Percentiles rank a stretch among this genome's conserved stretches.
phyloP scores from a whole-genome alignment of 1,139 yeast species.

The Meyerozyma guilliermondii region DNA sequence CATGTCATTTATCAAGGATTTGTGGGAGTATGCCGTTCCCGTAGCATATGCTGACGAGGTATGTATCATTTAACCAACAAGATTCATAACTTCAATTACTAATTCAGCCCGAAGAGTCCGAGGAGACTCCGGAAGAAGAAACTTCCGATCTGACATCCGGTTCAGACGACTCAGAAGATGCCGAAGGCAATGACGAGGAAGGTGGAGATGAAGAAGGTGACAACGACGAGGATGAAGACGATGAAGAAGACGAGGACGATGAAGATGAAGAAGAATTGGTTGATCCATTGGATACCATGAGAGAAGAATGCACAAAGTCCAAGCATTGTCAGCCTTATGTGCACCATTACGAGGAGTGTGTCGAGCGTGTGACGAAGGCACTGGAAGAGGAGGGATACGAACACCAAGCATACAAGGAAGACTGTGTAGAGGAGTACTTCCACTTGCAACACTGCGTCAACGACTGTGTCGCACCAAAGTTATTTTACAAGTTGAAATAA shows the following conservation, averaged over 20 bases:
- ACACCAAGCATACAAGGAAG: constrained; percentile 81
- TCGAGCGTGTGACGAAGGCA: constrained; percentile 87
- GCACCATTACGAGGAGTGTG: constrained; percentile 94
- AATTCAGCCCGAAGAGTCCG: constrained; percentile 22
- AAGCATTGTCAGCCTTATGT: constrained; percentile 67
- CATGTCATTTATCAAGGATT: constrained; percentile 64
- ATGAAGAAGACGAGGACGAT: constrained; percentile 66
- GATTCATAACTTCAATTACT: constrained; percentile 7
- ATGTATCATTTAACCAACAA: constrained; percentile 13
- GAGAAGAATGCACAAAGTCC: constrained; percentile 63
- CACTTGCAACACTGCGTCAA: constrained; percentile 92
- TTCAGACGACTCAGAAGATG: constrained; percentile 16
- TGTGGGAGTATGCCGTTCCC: constrained; percentile 79
- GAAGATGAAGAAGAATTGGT: constrained; percentile 72
- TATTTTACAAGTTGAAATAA: constrained; percentile 82
- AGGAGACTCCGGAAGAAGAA: constrained; percentile 16
- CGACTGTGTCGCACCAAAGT: constrained; percentile 88
- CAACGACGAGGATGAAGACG: constrained; percentile 58
- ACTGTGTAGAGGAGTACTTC: constrained; percentile 97
- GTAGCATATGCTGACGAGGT: constrained; percentile 86
- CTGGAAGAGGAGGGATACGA: constrained; percentile 80
- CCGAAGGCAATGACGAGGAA: constrained; percentile 31
- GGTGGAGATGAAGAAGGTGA: constrained; percentile 40
- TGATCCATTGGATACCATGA: constrained; percentile 66
- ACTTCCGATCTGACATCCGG: constrained; percentile 3